These are phyloP conservation scores for Sutorius eximius DNA, from an alignment of 1,284 basidiomycete genomes.

Conservation along the genomic window DNA sequence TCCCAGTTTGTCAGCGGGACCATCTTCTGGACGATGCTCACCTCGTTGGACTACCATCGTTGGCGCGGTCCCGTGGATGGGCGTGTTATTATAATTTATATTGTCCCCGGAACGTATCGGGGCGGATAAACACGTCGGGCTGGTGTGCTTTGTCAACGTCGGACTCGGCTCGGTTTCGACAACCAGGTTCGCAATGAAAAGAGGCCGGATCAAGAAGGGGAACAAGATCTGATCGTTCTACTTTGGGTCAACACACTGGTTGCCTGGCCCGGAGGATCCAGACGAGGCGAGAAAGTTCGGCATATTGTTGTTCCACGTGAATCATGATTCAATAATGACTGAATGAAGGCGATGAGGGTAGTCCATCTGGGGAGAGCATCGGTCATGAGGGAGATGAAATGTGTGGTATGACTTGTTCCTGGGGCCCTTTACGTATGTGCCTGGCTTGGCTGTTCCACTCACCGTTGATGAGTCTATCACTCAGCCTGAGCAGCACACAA, in stretches of 20 bases:
- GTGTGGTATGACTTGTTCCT: not conserved
- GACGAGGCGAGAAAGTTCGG: conserved; percentile 17
- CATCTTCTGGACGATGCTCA: conserved; percentile 28
- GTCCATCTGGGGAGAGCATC: too few species aligned
- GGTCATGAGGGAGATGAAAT: not conserved
- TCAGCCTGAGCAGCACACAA: too few species aligned
- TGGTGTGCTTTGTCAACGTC: conserved; percentile 28
- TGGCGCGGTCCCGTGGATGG: conserved; percentile 59
- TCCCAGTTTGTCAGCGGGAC: conserved; percentile 44
- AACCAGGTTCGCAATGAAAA: conserved; percentile 39
- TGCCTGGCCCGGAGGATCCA: conserved; percentile 20
- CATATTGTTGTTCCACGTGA: conserved; percentile 21
- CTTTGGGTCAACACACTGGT: conserved; percentile 47
- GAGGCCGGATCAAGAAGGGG: conserved; percentile 42
- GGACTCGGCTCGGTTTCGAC: conserved; percentile 44
- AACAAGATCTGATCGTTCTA: conserved; percentile 53
- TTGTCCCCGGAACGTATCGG: conserved; percentile 57
- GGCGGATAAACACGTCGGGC: conserved; percentile 47
- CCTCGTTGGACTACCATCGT: conserved; percentile 52
- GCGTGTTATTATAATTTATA: conserved; percentile 42
- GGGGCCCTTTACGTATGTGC: too few species aligned
- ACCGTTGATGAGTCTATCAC: too few species aligned
- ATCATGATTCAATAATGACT: not conserved
- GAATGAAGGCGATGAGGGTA: not conserved
- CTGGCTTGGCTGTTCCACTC: too few species aligned